Conservation (phyloP, 129 eudicot genomes). For the Flaveria bidentis region DNA sequence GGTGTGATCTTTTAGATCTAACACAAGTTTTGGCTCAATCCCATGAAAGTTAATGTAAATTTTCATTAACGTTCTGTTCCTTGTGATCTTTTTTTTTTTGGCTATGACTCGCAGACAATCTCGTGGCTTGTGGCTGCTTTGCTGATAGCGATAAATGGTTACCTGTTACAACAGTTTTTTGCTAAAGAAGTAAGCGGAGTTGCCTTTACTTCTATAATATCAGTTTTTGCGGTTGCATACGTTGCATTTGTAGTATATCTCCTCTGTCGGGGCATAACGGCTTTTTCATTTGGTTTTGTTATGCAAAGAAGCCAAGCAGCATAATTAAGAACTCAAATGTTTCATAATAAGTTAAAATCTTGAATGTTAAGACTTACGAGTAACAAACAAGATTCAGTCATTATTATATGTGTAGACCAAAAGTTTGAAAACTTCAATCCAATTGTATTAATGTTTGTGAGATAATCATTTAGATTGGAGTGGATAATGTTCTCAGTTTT, state of each 20-base stretch:
- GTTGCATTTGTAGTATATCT: conserved; percentile 63
- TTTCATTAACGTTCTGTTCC: neutral
- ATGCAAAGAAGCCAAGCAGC: conserved; percentile 31
- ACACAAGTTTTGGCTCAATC: neutral
- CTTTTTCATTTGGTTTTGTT: conserved; percentile 38
- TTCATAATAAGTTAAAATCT: conserved; percentile 2
- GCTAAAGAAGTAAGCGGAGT: conserved; percentile 67
- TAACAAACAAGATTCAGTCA: neutral
- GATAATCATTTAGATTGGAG: neutral
- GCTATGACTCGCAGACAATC: conserved; percentile 44
- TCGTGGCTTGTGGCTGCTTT: conserved; percentile 91
- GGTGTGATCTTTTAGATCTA: conserved; percentile 40
- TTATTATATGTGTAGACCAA: neutral
- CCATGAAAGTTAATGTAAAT: conserved; percentile 2
- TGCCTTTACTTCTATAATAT: conserved; percentile 43
- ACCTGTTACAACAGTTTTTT: conserved; percentile 73
- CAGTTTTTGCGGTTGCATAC: conserved; percentile 56
- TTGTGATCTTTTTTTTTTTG: neutral
- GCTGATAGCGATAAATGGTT: conserved; percentile 84
- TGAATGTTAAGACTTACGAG: neutral
- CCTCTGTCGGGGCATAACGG: conserved; percentile 45
- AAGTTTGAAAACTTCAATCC: neutral
- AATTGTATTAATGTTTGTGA: neutral
- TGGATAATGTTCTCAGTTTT: neutral
- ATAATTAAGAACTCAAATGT: neutral